These are phyloP conservation scores for Euphrasia arctica DNA, from an alignment of 305 asterid genomes.

Conservation along the genomic window DNA sequence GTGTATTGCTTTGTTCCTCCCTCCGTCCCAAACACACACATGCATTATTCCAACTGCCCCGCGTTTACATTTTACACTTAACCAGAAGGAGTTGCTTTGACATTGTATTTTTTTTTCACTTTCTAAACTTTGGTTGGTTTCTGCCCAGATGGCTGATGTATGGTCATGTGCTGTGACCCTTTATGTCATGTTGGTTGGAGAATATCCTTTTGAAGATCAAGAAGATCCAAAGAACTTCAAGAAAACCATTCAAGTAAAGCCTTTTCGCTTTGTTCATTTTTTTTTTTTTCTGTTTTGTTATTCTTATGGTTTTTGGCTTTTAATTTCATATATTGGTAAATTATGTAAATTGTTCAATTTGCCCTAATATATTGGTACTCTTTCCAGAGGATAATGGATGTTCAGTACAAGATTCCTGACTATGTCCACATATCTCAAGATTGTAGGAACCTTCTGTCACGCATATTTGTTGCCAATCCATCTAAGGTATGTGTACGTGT, in stretches of 20 bases:
- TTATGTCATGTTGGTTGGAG: constrained; percentile 98
- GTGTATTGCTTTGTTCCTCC: too few species aligned
- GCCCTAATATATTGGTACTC: constrained; percentile 21
- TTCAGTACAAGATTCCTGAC: constrained; percentile 94
- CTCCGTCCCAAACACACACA: neutral
- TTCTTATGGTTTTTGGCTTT: neutral
- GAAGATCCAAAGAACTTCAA: constrained; percentile 95
- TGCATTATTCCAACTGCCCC: neutral
- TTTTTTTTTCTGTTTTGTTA: too few species aligned
- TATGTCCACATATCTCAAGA: constrained; percentile 93
- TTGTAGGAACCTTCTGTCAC: constrained; percentile 91
- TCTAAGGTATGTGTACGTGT: constrained; percentile 50
- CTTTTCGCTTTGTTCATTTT: constrained; percentile 11
- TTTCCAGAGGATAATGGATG: constrained; percentile 85
- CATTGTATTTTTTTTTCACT: too few species aligned
- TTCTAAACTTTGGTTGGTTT: constrained; percentile 23
- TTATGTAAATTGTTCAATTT: neutral
- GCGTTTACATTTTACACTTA: too few species aligned
- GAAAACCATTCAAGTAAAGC: constrained; percentile 82
- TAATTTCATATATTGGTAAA: neutral
- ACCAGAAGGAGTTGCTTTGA: too few species aligned
- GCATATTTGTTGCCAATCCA: constrained; percentile 83
- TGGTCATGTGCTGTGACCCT: constrained; percentile 99
- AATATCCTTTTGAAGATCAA: constrained; percentile 96
- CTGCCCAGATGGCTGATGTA: constrained; percentile 86